Evolutionary conservation across 805 yeast genomes (phyloP).

Genomic region (Pichia manshurica): DNA sequence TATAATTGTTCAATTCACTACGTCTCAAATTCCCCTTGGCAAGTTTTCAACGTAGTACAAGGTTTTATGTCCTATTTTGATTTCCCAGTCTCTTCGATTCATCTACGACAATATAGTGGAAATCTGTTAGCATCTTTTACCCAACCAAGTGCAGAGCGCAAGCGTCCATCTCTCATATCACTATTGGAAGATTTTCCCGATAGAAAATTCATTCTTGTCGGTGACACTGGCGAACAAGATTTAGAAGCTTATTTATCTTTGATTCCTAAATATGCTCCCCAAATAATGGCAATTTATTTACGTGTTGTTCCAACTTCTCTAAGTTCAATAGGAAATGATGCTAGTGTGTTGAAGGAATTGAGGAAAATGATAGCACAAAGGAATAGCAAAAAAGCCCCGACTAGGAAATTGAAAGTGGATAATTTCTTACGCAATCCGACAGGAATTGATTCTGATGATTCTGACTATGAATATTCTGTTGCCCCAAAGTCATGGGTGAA

Average conservation of each 20-base stretch:
- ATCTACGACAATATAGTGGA: constrained; percentile 83
- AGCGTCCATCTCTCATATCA: constrained; percentile 56
- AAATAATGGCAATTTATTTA: constrained; percentile 69
- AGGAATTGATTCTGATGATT: constrained; percentile 13
- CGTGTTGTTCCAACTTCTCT: constrained; percentile 69
- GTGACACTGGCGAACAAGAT: constrained; percentile 96
- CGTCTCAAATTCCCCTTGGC: constrained; percentile 96
- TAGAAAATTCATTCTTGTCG: constrained; percentile 76
- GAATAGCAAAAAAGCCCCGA: neutral
- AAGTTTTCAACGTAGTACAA: constrained; percentile 56
- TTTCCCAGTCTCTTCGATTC: constrained; percentile 78
- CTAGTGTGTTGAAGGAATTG: constrained; percentile 20
- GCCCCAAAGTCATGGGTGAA: neutral
- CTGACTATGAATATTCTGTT: constrained; percentile 1
- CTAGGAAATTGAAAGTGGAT: neutral
- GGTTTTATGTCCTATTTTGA: constrained; percentile 50
- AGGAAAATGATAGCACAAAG: constrained; percentile 17
- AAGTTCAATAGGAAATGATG: constrained; percentile 45
- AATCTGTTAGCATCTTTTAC: constrained; percentile 72
- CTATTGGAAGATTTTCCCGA: constrained; percentile 69
- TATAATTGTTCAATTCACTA: constrained; percentile 63
- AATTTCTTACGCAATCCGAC: constrained; percentile 11
- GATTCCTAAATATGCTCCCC: constrained; percentile 55
- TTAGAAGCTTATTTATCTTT: constrained; percentile 81
- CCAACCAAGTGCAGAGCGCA: constrained; percentile 83